Percentiles rank a stretch among this genome's conserved stretches.
These are phyloP conservation scores for Phytophthora ramorum DNA, from an alignment of 352 stramenopile species.

Conservation along the genomic window DNA sequence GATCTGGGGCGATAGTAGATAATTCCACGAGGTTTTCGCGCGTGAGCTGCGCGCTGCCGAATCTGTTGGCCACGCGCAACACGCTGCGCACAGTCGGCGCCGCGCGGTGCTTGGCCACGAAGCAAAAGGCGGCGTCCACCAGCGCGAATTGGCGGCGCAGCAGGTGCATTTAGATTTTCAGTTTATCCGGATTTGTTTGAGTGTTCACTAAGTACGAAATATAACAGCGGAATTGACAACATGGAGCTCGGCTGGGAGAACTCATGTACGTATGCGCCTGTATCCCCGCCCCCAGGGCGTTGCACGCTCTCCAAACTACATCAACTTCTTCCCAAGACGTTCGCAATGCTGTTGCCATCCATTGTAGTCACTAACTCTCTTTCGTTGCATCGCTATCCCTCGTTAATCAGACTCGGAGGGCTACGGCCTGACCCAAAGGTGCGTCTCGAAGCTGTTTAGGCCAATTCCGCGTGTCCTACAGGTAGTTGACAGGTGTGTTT, in stretches of 20 bases:
- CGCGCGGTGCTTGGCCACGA: constrained; percentile 59
- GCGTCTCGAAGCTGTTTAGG: not conserved
- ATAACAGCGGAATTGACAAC: too few species aligned
- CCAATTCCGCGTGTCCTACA: not conserved
- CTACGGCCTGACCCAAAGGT: constrained; percentile 49
- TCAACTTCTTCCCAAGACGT: not conserved
- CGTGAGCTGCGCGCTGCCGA: constrained; percentile 48
- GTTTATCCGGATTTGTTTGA: too few species aligned
- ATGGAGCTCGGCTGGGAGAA: constrained; percentile 83
- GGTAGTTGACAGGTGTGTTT: constrained; percentile 5
- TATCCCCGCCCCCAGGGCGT: not conserved
- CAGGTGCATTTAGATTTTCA: constrained; percentile 10
- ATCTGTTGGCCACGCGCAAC: constrained; percentile 67
- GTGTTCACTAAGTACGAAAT: too few species aligned
- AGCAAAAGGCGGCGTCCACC: constrained; percentile 72
- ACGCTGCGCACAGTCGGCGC: constrained; percentile 58
- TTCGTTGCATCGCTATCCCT: constrained; percentile 2
- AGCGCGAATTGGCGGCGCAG: constrained; percentile 63
- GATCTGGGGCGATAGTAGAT: constrained; percentile 49
- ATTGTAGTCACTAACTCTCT: constrained; percentile 19
- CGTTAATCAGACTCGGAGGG: constrained; percentile 44
- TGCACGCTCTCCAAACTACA: not conserved
- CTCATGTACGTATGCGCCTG: constrained; percentile 61
- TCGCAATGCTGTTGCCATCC: not conserved
- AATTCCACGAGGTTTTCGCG: constrained; percentile 49